These are phyloP conservation scores for Pholiota molesta DNA, from an alignment of 768 basidiomycete species.

Conservation along the genomic window DNA sequence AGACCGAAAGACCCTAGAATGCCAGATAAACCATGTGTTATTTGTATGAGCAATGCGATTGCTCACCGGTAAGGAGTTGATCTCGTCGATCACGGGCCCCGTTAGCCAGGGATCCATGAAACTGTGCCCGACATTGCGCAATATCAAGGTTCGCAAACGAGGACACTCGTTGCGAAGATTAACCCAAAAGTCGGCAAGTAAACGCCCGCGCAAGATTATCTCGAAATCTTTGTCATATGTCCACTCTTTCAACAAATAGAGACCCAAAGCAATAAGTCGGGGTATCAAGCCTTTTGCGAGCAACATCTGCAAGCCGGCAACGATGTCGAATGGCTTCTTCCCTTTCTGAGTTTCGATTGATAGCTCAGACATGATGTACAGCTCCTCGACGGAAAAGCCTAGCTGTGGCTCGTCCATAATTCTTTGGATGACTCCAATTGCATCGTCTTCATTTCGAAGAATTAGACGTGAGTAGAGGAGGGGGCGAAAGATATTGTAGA, in stretches of 20 bases:
- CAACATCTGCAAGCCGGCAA: not conserved
- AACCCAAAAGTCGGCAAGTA: conserved; percentile 5
- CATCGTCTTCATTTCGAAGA: conserved; percentile 10
- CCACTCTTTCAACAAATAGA: conserved; percentile 4
- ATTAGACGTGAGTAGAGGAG: not conserved
- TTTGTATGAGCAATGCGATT: not conserved
- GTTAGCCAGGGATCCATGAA: conserved; percentile 5
- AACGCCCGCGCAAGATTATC: not conserved
- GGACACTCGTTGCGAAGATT: conserved; percentile 5
- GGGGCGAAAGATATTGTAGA: not conserved
- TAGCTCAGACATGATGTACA: conserved; percentile 9
- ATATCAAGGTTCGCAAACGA: not conserved
- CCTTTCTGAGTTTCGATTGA: not conserved
- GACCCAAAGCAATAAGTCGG: not conserved
- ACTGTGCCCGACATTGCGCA: conserved; percentile 1
- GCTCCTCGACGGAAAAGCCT: not conserved
- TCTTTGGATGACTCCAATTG: conserved; percentile 1
- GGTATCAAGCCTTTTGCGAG: conserved; percentile 2
- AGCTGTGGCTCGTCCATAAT: conserved; percentile 2
- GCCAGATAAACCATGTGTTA: not conserved
- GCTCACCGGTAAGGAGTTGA: not conserved
- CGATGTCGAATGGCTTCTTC: not conserved
- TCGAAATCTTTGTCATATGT: not conserved
- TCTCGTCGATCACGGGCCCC: conserved; percentile 1
- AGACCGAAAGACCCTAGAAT: not conserved